phyloP scores from a whole-genome alignment of 176 grass and related monocot species.

The Poa pratensis region DNA sequence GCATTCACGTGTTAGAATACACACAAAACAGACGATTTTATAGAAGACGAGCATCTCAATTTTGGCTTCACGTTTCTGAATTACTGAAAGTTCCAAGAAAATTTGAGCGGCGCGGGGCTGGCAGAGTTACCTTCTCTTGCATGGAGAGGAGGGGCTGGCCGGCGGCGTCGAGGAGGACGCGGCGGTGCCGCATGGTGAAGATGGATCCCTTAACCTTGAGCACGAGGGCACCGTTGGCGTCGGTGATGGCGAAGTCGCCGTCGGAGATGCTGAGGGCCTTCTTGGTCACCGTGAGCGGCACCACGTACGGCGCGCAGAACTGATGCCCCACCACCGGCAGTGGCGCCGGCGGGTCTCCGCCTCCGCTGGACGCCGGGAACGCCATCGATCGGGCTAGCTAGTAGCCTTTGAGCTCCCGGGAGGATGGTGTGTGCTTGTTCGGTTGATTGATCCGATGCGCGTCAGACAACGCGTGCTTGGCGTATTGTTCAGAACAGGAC shows the following conservation, averaged over 20 bases:
- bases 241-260: constrained; percentile 72
- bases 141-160: constrained; percentile 67
- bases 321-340: constrained; percentile 60
- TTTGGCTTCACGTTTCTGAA: background rate
- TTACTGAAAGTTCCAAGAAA: background rate
- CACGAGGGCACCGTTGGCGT: constrained; percentile 68
- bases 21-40: background rate
- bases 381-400: background rate
- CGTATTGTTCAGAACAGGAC: background rate
- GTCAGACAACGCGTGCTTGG: background rate
- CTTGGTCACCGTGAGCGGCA: constrained; percentile 66
- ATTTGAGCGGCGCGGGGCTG: background rate
- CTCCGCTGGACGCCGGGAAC: background rate
- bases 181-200: constrained; percentile 57
- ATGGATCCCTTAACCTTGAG: constrained; percentile 57
- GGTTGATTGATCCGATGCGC: background rate
- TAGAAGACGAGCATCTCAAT: background rate
- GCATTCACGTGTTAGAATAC: background rate
- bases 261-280: constrained; percentile 64
- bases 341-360: background rate
- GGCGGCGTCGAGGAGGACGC: constrained; percentile 59
- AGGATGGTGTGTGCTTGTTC: background rate
- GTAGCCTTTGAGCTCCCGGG: background rate
- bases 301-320: constrained; percentile 68
- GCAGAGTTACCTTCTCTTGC: constrained; percentile 54